phyloP scores from a whole-genome alignment of 2,329 filamentous ascomycete species.

The Paecilomyces dactylethromorphus region DNA sequence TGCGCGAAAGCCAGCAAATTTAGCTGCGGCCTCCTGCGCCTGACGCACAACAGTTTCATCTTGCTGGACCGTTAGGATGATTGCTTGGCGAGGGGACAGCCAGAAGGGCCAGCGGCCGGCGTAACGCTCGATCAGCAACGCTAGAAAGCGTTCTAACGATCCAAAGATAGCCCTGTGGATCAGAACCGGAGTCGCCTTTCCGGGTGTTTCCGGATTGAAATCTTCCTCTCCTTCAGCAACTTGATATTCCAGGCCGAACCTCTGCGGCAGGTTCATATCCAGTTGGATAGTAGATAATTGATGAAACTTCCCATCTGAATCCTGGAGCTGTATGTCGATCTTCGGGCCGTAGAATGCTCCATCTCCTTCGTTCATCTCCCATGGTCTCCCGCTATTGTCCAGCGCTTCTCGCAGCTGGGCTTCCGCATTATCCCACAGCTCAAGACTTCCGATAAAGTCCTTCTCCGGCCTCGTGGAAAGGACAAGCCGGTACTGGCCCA shows the following conservation, averaged over 20 bases:
- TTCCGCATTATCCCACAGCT: conserved; percentile 65
- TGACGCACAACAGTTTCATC: conserved; percentile 40
- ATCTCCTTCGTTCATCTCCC: conserved; percentile 72
- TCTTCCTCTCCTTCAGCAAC: conserved; percentile 39
- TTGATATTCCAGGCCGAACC: conserved; percentile 70
- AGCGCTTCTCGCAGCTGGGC: conserved; percentile 59
- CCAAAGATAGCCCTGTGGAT: conserved; percentile 81
- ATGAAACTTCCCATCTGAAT: conserved; percentile 77
- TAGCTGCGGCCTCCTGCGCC: conserved; percentile 44
- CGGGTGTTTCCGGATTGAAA: conserved; percentile 39
- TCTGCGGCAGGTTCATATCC: conserved; percentile 80
- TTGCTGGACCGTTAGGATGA: conserved; percentile 65
- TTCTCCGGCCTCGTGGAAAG: conserved; percentile 72
- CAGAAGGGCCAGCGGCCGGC: conserved; percentile 79
- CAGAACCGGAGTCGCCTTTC: conserved; percentile 65
- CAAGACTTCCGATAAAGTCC: conserved; percentile 67
- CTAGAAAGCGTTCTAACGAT: conserved; percentile 78
- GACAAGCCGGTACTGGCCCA: conserved; percentile 68
- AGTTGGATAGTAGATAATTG: conserved; percentile 86
- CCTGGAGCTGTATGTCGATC: conserved; percentile 77
- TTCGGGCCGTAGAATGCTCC: conserved; percentile 90
- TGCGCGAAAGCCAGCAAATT: conserved; percentile 38
- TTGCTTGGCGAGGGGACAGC: conserved; percentile 73
- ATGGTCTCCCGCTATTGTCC: conserved; percentile 57
- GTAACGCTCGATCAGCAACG: conserved; percentile 77